Evolutionary conservation across 2,329 filamentous ascomycete species (phyloP).

Genomic region (Colletotrichum brevisporum): DNA sequence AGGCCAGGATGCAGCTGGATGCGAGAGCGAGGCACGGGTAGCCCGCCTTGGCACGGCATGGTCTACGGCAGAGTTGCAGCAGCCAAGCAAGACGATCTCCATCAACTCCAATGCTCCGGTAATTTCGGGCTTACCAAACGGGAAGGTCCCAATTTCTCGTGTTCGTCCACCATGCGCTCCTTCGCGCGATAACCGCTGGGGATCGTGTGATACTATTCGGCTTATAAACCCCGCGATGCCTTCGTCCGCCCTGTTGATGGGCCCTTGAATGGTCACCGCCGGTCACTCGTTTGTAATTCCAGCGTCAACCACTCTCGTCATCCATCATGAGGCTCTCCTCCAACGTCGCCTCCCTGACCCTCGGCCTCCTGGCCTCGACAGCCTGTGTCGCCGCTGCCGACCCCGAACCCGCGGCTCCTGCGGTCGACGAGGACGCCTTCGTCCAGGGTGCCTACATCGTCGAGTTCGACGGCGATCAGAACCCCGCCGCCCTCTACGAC

Average conservation of each 20-base stretch:
- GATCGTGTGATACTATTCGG: not conserved
- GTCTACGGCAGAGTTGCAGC: not conserved
- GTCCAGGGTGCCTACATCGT: slow-evolving; percentile 47
- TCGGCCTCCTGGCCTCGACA: slow-evolving; percentile 23
- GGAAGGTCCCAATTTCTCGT: slow-evolving; percentile 38
- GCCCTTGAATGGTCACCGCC: not conserved
- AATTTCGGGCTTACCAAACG: slow-evolving; percentile 17
- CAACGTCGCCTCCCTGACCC: slow-evolving; percentile 10
- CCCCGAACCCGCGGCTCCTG: not conserved
- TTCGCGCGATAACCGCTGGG: slow-evolving; percentile 3
- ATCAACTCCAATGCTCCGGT: not conserved
- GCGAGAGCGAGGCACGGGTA: slow-evolving; percentile 5
- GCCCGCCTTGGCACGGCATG: slow-evolving; percentile 18
- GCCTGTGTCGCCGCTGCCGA: slow-evolving; percentile 8
- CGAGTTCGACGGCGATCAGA: slow-evolving; percentile 43
- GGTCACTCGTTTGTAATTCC: slow-evolving; percentile 24
- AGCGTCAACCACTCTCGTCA: slow-evolving; percentile 14
- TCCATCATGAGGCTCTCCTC: slow-evolving; percentile 33
- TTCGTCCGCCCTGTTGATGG: not conserved
- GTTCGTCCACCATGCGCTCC: not conserved
- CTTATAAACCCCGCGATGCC: slow-evolving; percentile 23
- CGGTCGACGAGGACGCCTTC: slow-evolving; percentile 20
- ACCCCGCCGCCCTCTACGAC: slow-evolving; percentile 38
- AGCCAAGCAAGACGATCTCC: slow-evolving; percentile 17
- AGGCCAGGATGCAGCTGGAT: not conserved